Evolutionary conservation across 495 filamentous ascomycete species (phyloP).

Genomic region (Lasiosphaeria ovina): DNA sequence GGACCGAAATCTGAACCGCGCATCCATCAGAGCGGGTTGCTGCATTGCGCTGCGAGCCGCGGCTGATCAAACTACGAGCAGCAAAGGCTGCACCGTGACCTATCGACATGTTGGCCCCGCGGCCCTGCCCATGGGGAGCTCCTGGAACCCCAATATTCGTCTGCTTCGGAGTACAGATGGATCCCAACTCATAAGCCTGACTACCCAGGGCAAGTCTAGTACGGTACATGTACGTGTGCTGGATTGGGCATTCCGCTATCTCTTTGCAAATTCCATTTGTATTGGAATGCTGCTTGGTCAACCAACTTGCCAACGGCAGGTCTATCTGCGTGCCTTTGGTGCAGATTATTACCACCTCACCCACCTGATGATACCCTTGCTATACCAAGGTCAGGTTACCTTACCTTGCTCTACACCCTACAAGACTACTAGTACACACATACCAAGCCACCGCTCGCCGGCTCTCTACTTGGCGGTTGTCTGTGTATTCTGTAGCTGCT

Average conservation of each 20-base stretch:
- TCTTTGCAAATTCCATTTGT: no score
- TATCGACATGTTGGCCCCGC: neutral
- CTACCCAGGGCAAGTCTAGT: no score
- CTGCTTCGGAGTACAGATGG: no score
- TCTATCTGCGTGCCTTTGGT: no score
- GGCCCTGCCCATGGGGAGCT: neutral
- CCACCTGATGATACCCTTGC: no score
- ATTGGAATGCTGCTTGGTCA: no score
- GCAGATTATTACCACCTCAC: no score
- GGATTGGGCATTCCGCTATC: no score
- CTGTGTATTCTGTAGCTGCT: constrained; percentile 16
- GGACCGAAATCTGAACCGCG: constrained; percentile 8
- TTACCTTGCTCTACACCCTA: neutral
- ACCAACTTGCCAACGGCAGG: no score
- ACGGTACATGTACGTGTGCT: no score
- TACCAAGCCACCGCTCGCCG: neutral
- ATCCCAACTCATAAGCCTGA: no score
- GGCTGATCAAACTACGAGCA: constrained; percentile 18
- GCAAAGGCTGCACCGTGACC: neutral
- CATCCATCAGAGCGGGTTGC: constrained; percentile 12
- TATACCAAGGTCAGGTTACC: neutral
- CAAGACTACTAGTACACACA: neutral
- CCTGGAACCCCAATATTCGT: neutral
- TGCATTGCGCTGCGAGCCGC: constrained; percentile 16
- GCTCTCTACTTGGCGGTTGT: constrained; percentile 9